Evolutionary conservation across 2,329 filamentous ascomycete genomes (phyloP), one percentile per base, ranked within the genome.

Genomic region (Uncinocarpus reesii): DNA sequence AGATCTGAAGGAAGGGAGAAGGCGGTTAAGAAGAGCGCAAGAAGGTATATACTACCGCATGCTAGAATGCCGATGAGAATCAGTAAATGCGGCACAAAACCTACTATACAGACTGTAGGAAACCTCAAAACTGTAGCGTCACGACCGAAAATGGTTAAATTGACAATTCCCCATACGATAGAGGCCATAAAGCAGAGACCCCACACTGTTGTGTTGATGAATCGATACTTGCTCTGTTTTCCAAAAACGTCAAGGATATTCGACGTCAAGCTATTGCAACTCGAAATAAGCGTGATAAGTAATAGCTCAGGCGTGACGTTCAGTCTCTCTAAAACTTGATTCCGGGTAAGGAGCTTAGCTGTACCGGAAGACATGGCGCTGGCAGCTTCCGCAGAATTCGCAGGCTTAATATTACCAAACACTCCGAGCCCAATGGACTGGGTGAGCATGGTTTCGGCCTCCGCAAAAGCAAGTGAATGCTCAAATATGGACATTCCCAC

Each of bases 401-500:
- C 61, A 40, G 62, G 49, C 63, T 72, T 71, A 48, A 75, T 61
- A 54, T 71, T 60, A 20, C 75, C 72, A 58, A 85, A 83, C 0
- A 79, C 58, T 0, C 82, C 80, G 64, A 88, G 79, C 10, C 83
- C 83, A 11, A 95, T 76, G 43, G 88, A 84, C 55, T 82, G 85
- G 57, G 81, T 82, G 38, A 95, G 81, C 54, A 89, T 84, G 24
- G 86, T 83, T 63, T 98, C 92, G 7, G 90, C 90, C 65, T 98
- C 92, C 8, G 90, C 87, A 68, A 96, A 98, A 2, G 90, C 90
- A 7, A 98, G 73, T 0, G 89, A 95, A 61, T 95, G 89, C 63
- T 98, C 92, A 59, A 96, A 95, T 1, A 95, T 77, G 0, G 89
- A 95, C 86, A 96, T 95, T 15, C 88, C 89, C 1, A 87, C 93